These are phyloP conservation scores for Erysimum cheiranthoides DNA, from an alignment of 345 rosid species.

Conservation along the genomic window DNA sequence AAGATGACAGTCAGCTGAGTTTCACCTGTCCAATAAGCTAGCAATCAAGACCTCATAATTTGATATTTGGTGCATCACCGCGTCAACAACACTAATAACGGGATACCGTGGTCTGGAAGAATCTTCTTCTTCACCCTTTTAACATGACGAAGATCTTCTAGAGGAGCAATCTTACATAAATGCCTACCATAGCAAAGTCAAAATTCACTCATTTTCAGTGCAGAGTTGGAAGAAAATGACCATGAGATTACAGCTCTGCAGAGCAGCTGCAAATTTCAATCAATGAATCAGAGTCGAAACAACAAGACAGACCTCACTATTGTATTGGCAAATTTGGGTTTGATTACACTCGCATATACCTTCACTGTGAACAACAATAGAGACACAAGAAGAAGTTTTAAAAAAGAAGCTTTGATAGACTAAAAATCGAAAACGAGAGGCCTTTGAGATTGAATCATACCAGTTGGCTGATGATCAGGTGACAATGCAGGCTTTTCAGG, in stretches of 20 bases:
- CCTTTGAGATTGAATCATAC: conserved; percentile 40
- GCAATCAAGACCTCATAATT: conserved; percentile 32
- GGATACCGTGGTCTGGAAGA: conserved; percentile 46
- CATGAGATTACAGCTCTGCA: conserved; percentile 4
- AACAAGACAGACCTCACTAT: conserved; percentile 60
- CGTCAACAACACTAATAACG: conserved; percentile 9
- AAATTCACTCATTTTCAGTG: conserved; percentile 4
- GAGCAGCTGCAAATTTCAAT: not conserved
- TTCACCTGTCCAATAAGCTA: conserved; percentile 59
- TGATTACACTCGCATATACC: conserved; percentile 67
- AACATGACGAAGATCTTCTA: conserved; percentile 74
- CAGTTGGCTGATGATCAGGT: conserved; percentile 67
- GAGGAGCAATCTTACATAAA: conserved; percentile 65
- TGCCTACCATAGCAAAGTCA: conserved; percentile 51
- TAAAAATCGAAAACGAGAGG: not conserved
- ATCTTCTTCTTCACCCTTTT: conserved; percentile 69
- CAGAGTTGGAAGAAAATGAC: conserved; percentile 4
- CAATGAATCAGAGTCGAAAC: not conserved
- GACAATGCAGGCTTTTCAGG: conserved; percentile 61
- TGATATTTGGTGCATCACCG: not conserved
- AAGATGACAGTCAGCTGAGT: conserved; percentile 63
- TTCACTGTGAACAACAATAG: conserved; percentile 49
- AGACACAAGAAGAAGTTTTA: not conserved
- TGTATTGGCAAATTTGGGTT: conserved; percentile 69
- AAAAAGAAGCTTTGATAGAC: not conserved